A percentile compares a stretch with the other conserved stretches of the same genome.
Evolutionary conservation across 2,329 filamentous ascomycete genomes (phyloP).

Genomic region (Ophiostoma himal-ulmi): DNA sequence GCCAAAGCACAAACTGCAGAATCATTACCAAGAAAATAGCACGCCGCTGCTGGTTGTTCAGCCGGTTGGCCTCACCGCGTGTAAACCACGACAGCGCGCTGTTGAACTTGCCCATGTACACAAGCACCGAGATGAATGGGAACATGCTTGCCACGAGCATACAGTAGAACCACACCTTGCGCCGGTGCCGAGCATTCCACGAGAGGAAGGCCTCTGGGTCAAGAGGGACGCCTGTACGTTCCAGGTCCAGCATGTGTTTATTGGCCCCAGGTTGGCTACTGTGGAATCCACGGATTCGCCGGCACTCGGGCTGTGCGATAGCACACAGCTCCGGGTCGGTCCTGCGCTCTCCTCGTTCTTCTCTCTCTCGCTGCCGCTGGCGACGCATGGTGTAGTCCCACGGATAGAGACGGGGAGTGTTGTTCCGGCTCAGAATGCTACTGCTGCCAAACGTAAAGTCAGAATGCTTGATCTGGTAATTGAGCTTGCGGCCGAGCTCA

Average conservation of each 20-base stretch:
- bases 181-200: slow-evolving; percentile 31
- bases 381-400: slow-evolving; percentile 28
- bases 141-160: slow-evolving; percentile 39
- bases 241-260: slow-evolving; percentile 17
- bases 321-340: slow-evolving; percentile 26
- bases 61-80: slow-evolving; percentile 38
- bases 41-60: slow-evolving; percentile 37
- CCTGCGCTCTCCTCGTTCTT: background rate
- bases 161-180: slow-evolving; percentile 36
- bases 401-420: slow-evolving; percentile 25
- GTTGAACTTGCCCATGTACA: slow-evolving; percentile 42
- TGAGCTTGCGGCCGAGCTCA: slow-evolving; percentile 2
- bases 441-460: background rate
- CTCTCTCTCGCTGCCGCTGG: slow-evolving; percentile 16
- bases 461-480: slow-evolving; percentile 8
- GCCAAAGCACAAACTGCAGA: slow-evolving; percentile 26
- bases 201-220: slow-evolving; percentile 30
- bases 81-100: slow-evolving; percentile 45
- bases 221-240: slow-evolving; percentile 24
- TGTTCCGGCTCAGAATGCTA: background rate
- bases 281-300: background rate
- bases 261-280: background rate
- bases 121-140: slow-evolving; percentile 44
- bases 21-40: slow-evolving; percentile 35
- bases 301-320: slow-evolving; percentile 18